A percentile compares a stretch with the other conserved stretches of the same genome.
Conservation (phyloP, 176 grass and related monocot genomes). For the Stipa capillata region DNA sequence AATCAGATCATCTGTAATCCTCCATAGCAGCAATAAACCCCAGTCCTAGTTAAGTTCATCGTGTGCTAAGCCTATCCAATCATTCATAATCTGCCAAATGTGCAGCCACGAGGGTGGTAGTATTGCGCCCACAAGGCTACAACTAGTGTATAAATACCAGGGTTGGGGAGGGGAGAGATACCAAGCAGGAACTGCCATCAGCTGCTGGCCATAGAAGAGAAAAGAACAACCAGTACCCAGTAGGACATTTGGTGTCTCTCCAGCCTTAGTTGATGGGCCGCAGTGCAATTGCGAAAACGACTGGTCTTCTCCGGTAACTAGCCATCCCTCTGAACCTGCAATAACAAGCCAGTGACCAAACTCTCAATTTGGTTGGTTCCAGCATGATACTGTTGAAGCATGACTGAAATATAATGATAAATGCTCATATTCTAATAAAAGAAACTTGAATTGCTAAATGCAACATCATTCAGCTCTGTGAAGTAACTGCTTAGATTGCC, state of each 20-base stretch:
- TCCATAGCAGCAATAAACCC: background rate
- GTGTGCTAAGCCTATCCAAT: too few species aligned
- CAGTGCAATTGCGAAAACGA: slow-evolving; percentile 13
- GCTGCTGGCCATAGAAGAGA: slow-evolving; percentile 1
- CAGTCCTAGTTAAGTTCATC: too few species aligned
- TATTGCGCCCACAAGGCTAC: background rate
- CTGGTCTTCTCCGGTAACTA: slow-evolving; percentile 41
- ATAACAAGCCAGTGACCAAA: background rate
- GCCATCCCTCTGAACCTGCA: slow-evolving; percentile 23
- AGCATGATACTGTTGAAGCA: background rate
- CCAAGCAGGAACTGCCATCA: slow-evolving; percentile 17
- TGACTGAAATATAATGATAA: background rate
- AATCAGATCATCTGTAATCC: slow-evolving; percentile 7
- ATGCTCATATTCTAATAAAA: background rate
- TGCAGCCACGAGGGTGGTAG: background rate
- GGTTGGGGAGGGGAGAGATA: slow-evolving; percentile 3
- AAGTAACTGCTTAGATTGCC: slow-evolving; percentile 10
- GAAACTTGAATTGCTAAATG: background rate
- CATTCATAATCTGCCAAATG: slow-evolving; percentile 8
- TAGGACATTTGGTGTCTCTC: background rate
- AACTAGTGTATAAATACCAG: slow-evolving; percentile 33
- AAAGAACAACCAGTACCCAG: background rate
- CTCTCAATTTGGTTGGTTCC: background rate
- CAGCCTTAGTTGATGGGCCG: slow-evolving; percentile 13
- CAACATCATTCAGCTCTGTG: background rate